These are phyloP conservation scores for Eucalyptus coolabah DNA, from an alignment of 345 rosid genomes.

Conservation along the genomic window DNA sequence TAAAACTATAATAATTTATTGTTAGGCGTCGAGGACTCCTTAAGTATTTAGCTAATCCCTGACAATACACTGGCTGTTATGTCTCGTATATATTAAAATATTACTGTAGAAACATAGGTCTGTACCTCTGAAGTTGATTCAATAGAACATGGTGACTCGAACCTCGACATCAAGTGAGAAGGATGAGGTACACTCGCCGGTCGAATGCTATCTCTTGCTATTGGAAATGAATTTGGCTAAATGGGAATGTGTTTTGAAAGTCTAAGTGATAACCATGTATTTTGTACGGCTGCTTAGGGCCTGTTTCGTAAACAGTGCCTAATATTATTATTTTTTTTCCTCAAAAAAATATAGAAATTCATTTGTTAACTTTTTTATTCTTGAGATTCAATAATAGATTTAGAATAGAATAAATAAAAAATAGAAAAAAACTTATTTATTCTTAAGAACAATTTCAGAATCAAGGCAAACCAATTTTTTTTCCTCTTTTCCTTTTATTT, in stretches of 20 bases:
- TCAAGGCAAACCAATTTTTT: too few species aligned
- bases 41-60: neutral
- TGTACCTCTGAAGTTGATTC: neutral
- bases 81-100: neutral
- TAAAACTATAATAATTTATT: neutral
- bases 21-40: neutral
- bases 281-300: neutral
- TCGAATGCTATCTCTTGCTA: neutral
- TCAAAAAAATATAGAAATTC: rapidly evolving
- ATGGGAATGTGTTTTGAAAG: neutral
- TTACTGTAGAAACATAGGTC: neutral
- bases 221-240: neutral
- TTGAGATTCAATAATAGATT: rapidly evolving
- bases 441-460: rapidly evolving
- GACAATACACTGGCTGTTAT: neutral
- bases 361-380: too few species aligned
- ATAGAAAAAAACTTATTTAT: too few species aligned
- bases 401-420: rapidly evolving
- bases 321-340: rapidly evolving
- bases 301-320: too few species aligned
- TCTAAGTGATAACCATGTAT: neutral
- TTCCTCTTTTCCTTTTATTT: too few species aligned
- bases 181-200: neutral
- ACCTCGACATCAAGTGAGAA: neutral
- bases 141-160: neutral